Base-by-base conservation (phyloP, 2,329 filamentous ascomycete species). In the Cryphonectria radicalis region DNA sequence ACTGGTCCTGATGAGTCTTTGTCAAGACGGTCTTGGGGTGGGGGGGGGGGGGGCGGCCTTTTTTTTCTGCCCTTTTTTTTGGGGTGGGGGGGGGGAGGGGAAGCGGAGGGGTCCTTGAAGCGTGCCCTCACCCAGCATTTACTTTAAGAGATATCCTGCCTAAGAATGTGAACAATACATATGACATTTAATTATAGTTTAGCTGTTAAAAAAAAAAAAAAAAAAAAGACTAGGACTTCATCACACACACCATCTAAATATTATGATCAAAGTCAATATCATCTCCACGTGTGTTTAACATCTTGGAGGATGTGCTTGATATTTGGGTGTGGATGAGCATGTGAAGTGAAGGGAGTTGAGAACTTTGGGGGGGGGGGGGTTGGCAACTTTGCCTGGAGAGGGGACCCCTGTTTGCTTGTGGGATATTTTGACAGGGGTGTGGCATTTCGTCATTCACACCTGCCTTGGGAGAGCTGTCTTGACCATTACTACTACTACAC, bases 81-180 rank as follows among this genome's bases (percentile, higher is more conserved):
- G 50, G 4, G 6, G 4, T 4, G 35, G 7, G 37, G 37, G 28
- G 28, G 37, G 37, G 7, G 10, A n/a, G n/a, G n/a, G n/a, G n/a
- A n/a, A n/a, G n/a, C n/a, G n/a, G n/a, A n/a, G 37, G 37, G 37
- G 37, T 57, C 25, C n/a, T 25, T 11, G 50, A 55, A 17, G 13
- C 13, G 62, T 28, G 28, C 22, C 22, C 40, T 37, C 2, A 35
- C 35, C n/a, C 11, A 40, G 59, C 35, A 37, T 62, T 13, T 62
- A 32, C 46, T 62, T 40, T n/a, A 40, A 71, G 66, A 71, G 66
- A 71, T 69, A 71, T 66, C 70, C 70, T 46, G 42, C 70, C 70
- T 46, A 53, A 11, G 25, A 40, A 11, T 32, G 59, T n/a, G 22
- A 19, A 22, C 43, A 62, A 62, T 40, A 32, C 22, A 62, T 11